Base-by-base conservation (phyloP, 805 yeast species). In the Candida corydali region DNA sequence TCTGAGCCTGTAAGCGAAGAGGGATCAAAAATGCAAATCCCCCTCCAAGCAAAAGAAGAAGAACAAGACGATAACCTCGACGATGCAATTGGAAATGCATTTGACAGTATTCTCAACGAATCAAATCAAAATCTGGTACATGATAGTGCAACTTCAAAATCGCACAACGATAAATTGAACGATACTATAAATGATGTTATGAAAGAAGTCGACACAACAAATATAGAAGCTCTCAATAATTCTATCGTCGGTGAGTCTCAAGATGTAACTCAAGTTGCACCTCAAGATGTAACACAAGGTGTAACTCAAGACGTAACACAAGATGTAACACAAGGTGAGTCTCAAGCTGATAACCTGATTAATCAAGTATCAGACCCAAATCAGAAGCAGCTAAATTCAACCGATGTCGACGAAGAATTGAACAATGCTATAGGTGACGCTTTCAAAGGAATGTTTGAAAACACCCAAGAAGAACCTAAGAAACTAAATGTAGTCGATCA, bases 381-480 rank as follows among this genome's bases (percentile, higher is more conserved):
- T 7, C 9, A 7, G 8, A 20, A 20, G 23, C 8, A 7, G 9
- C 7, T 7, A 7, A 20, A 20, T 20, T 20, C 23, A 16, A 3
- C 18, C 11, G 12, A 11, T 29, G 36, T 37, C 1, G 41, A 45
- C 17, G 46, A 41, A 10, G 47, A 45, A 17, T 16, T 37, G n/a
- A 43, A 45, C 24, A 45, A 42, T 12, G 50, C 52, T 8, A 51
- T 50, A n/a, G 50, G 53, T 8, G 38, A 43, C 30, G 55, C 51
- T 8, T 47, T 51, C 29, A 40, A 43, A 17, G 27, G 31, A 15
- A 19, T 40, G 7, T 29, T 40, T n/a, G 23, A 29, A 16, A 29
- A 14, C n/a, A 7, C 7, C 9, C 23, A 20, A 20, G 8, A 7
- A 20, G 9, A 20, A 7, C 8, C 7, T 7, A 7, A 20, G 9